Evolutionary conservation across 768 basidiomycete species (phyloP).

Genomic region (Sporobolomyces phaffii): DNA sequence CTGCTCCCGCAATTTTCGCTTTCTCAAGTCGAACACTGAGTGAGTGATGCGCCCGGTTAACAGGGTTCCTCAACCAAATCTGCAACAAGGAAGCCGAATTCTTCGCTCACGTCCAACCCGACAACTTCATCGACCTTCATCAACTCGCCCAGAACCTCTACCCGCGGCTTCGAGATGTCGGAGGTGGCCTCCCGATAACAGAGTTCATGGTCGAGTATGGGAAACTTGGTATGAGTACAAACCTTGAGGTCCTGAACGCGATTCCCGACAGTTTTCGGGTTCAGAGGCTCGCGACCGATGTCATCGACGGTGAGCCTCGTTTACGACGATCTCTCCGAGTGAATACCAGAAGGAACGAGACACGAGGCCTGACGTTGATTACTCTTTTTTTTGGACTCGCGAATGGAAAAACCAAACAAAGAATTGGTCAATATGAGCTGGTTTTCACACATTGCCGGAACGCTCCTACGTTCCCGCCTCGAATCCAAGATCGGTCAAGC

Average conservation of each 20-base stretch:
- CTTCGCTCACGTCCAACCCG: not conserved
- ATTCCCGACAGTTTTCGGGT: not conserved
- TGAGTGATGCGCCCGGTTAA: too few relatives aligned
- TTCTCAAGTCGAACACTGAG: too few relatives aligned
- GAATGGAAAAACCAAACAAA: too few relatives aligned
- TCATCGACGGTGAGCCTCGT: not conserved
- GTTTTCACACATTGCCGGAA: not conserved
- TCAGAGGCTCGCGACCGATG: not conserved
- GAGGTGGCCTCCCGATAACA: not conserved
- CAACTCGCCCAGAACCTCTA: not conserved
- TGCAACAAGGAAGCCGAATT: not conserved
- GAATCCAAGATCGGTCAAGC: not conserved
- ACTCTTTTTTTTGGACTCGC: not conserved
- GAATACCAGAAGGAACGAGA: too few relatives aligned
- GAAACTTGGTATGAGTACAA: not conserved
- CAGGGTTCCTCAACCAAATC: not conserved
- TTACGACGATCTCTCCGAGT: too few relatives aligned
- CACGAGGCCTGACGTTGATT: too few relatives aligned
- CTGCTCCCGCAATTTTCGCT: too few relatives aligned
- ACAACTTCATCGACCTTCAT: not conserved
- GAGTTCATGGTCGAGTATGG: slow-evolving; percentile 1
- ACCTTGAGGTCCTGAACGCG: not conserved
- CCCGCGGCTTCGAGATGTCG: not conserved
- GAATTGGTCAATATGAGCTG: too few relatives aligned
- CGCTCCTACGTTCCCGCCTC: not conserved